These are phyloP conservation scores for Nakazawaea populi DNA, from an alignment of 805 yeast species.

Conservation along the genomic window DNA sequence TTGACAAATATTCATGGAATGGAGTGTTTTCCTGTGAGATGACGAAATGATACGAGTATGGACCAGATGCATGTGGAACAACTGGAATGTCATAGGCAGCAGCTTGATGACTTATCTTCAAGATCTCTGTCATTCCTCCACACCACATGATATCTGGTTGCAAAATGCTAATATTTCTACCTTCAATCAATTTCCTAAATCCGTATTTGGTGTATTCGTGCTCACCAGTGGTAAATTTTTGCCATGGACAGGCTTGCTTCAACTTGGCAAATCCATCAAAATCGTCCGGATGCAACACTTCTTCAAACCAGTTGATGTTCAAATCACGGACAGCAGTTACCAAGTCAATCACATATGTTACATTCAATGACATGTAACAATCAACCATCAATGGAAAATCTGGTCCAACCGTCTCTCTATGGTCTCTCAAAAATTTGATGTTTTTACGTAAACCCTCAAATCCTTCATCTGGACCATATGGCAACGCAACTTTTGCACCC, in stretches of 20 bases:
- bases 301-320: slow-evolving; percentile 49
- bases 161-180: slow-evolving; percentile 39
- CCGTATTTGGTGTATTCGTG: slow-evolving; percentile 48
- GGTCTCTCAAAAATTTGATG: slow-evolving; percentile 36
- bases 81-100: slow-evolving; percentile 49
- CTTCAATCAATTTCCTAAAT: slow-evolving; percentile 44
- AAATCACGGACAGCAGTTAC: slow-evolving; percentile 37
- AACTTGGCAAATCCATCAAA: slow-evolving; percentile 39
- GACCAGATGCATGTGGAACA: slow-evolving; percentile 50
- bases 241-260: slow-evolving; percentile 39
- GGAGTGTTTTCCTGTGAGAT: slow-evolving; percentile 44
- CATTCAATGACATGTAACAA: slow-evolving; percentile 46
- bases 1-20: slow-evolving; percentile 46
- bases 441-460: slow-evolving; percentile 38
- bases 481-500: slow-evolving; percentile 49
- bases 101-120: slow-evolving; percentile 41
- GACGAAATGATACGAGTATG: slow-evolving; percentile 45
- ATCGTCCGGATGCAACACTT: slow-evolving; percentile 46
- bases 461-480: slow-evolving; percentile 48
- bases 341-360: slow-evolving; percentile 40
- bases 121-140: slow-evolving; percentile 44
- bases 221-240: slow-evolving; percentile 48
- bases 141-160: slow-evolving; percentile 54
- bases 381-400: slow-evolving; percentile 50
- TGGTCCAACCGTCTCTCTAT: slow-evolving; percentile 41